These are phyloP conservation scores for Gracilaria vermiculophylla DNA, from an alignment of 23 red algal species.

Conservation along the genomic window DNA sequence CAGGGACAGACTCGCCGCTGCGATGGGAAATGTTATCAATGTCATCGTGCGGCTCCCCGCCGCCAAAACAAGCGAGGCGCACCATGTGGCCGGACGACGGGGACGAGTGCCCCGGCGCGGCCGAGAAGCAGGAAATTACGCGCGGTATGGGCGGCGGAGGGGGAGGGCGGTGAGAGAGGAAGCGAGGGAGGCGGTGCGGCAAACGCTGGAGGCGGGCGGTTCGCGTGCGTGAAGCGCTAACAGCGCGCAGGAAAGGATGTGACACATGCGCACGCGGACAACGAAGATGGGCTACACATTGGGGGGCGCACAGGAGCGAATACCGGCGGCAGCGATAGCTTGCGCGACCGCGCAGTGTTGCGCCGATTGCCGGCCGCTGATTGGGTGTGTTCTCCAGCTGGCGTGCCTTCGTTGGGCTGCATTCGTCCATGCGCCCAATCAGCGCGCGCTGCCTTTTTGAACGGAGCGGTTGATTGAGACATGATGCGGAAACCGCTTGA, in stretches of 20 bases:
- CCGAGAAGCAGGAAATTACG: not conserved
- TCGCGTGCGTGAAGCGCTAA: too few species aligned
- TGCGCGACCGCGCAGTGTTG: not conserved
- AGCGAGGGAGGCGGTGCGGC: not conserved
- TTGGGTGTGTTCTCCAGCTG: not conserved
- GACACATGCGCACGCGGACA: not conserved
- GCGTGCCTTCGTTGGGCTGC: not conserved
- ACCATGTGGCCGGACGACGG: conserved; percentile 1
- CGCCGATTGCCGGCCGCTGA: not conserved
- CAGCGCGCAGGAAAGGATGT: too few species aligned
- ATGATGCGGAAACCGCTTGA: too few species aligned
- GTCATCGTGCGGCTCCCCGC: not conserved
- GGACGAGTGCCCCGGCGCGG: not conserved
- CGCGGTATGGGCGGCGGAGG: not conserved
- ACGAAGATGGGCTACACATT: not conserved
- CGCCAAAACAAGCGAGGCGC: conserved; percentile 30
- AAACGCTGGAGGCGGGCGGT: too few species aligned
- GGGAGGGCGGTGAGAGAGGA: not conserved
- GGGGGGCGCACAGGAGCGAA: not conserved
- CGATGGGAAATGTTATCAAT: conserved; percentile 21
- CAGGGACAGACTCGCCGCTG: conserved; percentile 21
- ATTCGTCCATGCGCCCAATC: too few species aligned
- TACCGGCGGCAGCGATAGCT: not conserved
- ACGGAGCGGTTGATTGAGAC: too few species aligned
- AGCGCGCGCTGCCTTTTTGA: too few species aligned